Conservation (phyloP, 2,329 filamentous ascomycete genomes). For the Bimuria novae-zelandiae region DNA sequence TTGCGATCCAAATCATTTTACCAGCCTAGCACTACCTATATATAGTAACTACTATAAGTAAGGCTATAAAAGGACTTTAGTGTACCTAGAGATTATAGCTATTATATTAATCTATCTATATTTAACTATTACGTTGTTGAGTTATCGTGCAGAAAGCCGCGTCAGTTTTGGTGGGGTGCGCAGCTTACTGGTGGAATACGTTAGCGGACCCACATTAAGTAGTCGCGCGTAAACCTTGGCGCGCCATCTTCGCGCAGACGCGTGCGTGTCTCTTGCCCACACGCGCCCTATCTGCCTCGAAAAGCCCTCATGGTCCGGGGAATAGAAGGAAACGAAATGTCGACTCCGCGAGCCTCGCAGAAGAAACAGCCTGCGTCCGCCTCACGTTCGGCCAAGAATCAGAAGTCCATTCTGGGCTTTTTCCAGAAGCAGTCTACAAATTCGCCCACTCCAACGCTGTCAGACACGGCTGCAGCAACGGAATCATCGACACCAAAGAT, state of each 20-base stretch:
- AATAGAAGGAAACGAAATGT: constrained; percentile 54
- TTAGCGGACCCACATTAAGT: no score
- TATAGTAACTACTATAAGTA: no score
- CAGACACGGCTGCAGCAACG: constrained; percentile 29
- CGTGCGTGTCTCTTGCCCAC: background rate
- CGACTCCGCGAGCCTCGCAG: constrained; percentile 48
- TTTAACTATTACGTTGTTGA: no score
- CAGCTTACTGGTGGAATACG: no score
- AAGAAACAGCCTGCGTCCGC: constrained; percentile 53
- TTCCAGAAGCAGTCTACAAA: constrained; percentile 67
- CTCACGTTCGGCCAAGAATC: constrained; percentile 61
- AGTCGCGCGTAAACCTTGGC: no score
- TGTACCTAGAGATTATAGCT: no score
- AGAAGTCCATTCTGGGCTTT: constrained; percentile 78
- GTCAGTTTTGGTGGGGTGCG: no score
- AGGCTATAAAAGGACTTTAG: no score
- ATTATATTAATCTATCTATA: no score
- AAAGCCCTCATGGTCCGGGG: constrained; percentile 45
- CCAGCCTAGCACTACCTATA: no score
- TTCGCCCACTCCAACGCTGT: constrained; percentile 49
- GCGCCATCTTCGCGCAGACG: constrained; percentile 5
- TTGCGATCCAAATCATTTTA: no score
- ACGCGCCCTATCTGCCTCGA: background rate
- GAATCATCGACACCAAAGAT: constrained; percentile 32
- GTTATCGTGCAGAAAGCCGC: no score